These are phyloP conservation scores for Gymnopus androsaceus DNA, from an alignment of 1,284 basidiomycete species.

Conservation along the genomic window DNA sequence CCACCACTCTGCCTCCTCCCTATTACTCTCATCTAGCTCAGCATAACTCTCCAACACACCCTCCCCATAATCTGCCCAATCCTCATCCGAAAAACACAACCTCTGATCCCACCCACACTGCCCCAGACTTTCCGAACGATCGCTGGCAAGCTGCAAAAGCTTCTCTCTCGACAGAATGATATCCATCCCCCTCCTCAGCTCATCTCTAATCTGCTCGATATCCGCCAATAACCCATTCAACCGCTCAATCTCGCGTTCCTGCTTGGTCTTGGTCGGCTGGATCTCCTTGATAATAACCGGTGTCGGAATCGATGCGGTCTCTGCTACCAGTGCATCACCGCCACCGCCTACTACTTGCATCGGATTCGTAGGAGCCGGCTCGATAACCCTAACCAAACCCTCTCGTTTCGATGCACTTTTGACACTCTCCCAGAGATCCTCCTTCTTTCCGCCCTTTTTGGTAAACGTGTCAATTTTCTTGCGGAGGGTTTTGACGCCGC, in stretches of 20 bases:
- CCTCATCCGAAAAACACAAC: conserved; percentile 76
- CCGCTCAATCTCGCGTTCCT: conserved; percentile 53
- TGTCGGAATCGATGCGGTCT: conserved; percentile 33
- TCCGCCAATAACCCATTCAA: conserved; percentile 54
- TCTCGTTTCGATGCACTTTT: conserved; percentile 68
- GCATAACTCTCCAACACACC: conserved; percentile 71
- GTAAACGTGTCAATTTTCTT: conserved; percentile 60
- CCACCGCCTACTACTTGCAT: too few relatives aligned
- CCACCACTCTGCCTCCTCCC: conserved; percentile 58
- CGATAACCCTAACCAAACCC: conserved; percentile 56
- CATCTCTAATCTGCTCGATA: conserved; percentile 59
- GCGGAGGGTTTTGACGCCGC: conserved; percentile 70
- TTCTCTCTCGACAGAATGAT: conserved; percentile 66
- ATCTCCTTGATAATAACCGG: conserved; percentile 27
- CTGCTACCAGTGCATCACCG: too few relatives aligned
- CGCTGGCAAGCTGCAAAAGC: conserved; percentile 63
- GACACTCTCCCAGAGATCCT: conserved; percentile 69
- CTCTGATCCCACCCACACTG: conserved; percentile 85
- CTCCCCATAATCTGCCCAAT: conserved; percentile 66
- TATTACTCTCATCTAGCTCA: conserved; percentile 43
- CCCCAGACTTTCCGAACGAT: conserved; percentile 56
- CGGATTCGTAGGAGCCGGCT: conserved; percentile 21
- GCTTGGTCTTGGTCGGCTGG: conserved; percentile 40
- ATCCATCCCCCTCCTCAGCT: conserved; percentile 67
- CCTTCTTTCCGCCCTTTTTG: conserved; percentile 58